Evolutionary conservation across 1,284 basidiomycete species (phyloP).

Genomic region (Ceratobasidium sp.): DNA sequence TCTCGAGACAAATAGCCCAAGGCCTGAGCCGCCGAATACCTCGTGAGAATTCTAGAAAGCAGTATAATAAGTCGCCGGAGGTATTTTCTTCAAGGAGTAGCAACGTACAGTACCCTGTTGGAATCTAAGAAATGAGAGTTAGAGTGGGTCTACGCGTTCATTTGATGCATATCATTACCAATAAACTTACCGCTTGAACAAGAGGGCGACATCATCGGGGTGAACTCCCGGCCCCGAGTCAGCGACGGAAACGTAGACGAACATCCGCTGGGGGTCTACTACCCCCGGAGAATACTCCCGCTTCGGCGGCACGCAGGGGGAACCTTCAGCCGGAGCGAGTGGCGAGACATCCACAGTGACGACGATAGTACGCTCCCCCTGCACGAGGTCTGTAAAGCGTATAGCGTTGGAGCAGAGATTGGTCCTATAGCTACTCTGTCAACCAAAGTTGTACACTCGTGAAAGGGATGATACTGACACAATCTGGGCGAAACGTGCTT

Average conservation of each 20-base stretch:
- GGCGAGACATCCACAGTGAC: conserved; percentile 51
- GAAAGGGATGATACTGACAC: conserved; percentile 44
- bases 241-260: conserved; percentile 50
- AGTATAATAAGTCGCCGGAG: conserved; percentile 14
- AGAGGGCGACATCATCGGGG: conserved; percentile 50
- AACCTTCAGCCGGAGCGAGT: conserved; percentile 45
- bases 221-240: conserved; percentile 52
- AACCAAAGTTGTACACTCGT: neutral
- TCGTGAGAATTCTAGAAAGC: conserved; percentile 50
- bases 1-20: conserved; percentile 52
- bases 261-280: conserved; percentile 46
- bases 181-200: conserved; percentile 50
- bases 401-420: conserved; percentile 52
- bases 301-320: conserved; percentile 27
- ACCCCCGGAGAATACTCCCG: conserved; percentile 42
- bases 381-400: conserved; percentile 48
- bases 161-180: conserved; percentile 3
- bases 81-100: neutral
- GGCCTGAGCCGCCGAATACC: conserved; percentile 53
- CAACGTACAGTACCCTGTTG: conserved; percentile 50
- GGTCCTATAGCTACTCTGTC: conserved; percentile 43
- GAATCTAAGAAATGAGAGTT: conserved; percentile 46
- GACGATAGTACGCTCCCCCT: conserved; percentile 48
- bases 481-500: conserved; percentile 51
- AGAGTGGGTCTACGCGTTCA: neutral